Conservation (phyloP, 495 filamentous ascomycete genomes). For the Oidiodendron maius region DNA sequence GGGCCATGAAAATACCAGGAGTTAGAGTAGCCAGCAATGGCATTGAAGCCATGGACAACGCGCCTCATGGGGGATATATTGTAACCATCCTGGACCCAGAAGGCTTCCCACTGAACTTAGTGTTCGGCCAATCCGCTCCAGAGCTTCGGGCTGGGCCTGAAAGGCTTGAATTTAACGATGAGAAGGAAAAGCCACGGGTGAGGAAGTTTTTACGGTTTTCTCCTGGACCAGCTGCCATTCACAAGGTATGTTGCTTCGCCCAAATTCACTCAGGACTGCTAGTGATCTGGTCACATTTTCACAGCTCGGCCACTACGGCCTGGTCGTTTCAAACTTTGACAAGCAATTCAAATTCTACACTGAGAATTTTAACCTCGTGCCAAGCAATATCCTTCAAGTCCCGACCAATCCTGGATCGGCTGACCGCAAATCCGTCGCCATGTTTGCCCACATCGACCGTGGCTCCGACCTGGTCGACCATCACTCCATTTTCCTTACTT, state of each 20-base stretch:
- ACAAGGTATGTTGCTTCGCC: too few relatives aligned
- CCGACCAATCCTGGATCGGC: conserved; percentile 27
- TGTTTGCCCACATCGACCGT: conserved; percentile 60
- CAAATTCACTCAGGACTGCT: too few relatives aligned
- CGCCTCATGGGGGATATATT: too few relatives aligned
- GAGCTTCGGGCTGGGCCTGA: too few relatives aligned
- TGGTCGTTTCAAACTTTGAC: conserved; percentile 52
- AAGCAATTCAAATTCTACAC: conserved; percentile 55
- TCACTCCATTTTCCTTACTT: conserved; percentile 60
- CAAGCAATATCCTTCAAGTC: conserved; percentile 43
- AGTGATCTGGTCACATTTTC: too few relatives aligned
- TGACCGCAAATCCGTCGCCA: conserved; percentile 47
- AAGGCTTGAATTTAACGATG: too few relatives aligned
- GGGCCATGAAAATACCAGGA: neutral
- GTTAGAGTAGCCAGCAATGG: neutral
- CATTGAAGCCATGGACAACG: neutral
- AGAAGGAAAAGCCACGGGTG: too few relatives aligned
- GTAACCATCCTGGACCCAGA: too few relatives aligned
- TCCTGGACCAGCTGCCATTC: conserved; percentile 58
- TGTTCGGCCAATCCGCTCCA: too few relatives aligned
- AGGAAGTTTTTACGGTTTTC: conserved; percentile 43
- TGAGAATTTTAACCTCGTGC: conserved; percentile 58
- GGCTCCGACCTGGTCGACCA: conserved; percentile 58
- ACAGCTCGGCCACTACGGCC: conserved; percentile 69
- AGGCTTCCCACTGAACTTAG: too few relatives aligned